A percentile compares a stretch with the other conserved stretches of the same genome.
These are phyloP conservation scores for Hygrocybe punicea DNA, from an alignment of 768 basidiomycete genomes.

Conservation along the genomic window DNA sequence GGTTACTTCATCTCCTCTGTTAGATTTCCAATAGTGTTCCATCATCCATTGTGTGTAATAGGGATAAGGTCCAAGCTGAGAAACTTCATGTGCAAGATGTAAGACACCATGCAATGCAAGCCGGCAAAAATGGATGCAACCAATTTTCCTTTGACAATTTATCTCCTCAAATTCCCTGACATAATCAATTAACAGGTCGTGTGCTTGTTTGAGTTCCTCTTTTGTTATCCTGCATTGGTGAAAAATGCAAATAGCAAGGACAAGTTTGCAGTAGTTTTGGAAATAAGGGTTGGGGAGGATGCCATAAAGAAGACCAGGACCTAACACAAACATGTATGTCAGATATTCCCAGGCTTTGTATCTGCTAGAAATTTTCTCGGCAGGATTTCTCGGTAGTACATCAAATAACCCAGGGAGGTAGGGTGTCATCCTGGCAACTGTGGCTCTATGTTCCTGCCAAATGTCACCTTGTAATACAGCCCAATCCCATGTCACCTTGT, in stretches of 20 bases:
- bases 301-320: not conserved
- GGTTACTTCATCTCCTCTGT: constrained; percentile 1
- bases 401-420: constrained; percentile 16
- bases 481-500: constrained; percentile 30
- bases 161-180: too few relatives aligned
- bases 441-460: constrained; percentile 19
- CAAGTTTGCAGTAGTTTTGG: constrained; percentile 1
- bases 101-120: not conserved
- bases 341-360: constrained; percentile 39
- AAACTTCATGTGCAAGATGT: constrained; percentile 1
- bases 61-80: not conserved
- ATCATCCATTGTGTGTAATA: constrained; percentile 4
- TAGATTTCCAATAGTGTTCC: constrained; percentile 5
- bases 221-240: not conserved
- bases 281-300: constrained; percentile 15
- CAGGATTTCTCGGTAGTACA: constrained; percentile 15
- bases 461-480: constrained; percentile 13
- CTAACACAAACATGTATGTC: constrained; percentile 22
- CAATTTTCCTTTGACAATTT: too few relatives aligned
- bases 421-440: constrained; percentile 1
- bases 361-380: constrained; percentile 24
- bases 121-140: not conserved
- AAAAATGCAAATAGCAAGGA: constrained; percentile 3
- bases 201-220: constrained; percentile 1
- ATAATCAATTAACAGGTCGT: not conserved